Percentiles rank a stretch among this genome's conserved stretches.
Evolutionary conservation across 352 stramenopile species (phyloP).

Genomic region (Globisporangium sylvaticum): DNA sequence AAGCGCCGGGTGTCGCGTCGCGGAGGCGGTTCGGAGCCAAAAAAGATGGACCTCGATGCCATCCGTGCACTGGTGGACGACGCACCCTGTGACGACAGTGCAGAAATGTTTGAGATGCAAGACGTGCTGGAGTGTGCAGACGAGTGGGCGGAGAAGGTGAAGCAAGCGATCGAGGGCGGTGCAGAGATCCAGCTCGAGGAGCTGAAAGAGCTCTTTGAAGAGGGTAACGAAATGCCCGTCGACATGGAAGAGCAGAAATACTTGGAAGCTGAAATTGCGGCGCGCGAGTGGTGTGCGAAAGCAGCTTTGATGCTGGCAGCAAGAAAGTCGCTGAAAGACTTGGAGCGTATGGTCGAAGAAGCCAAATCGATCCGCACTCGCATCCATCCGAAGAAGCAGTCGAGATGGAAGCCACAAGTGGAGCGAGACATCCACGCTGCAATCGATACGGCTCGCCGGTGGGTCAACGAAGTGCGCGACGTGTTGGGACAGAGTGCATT

Average conservation of each 20-base stretch:
- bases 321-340: slow-evolving; percentile 58
- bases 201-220: slow-evolving; percentile 75
- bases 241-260: slow-evolving; percentile 86
- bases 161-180: slow-evolving; percentile 67
- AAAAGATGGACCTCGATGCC: slow-evolving; percentile 79
- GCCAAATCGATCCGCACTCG: slow-evolving; percentile 68
- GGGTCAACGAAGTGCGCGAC: slow-evolving; percentile 76
- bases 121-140: slow-evolving; percentile 85
- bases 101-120: slow-evolving; percentile 89
- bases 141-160: slow-evolving; percentile 78
- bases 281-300: slow-evolving; percentile 69
- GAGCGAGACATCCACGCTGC: slow-evolving; percentile 73
- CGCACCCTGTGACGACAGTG: slow-evolving; percentile 80
- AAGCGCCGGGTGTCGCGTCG: slow-evolving; percentile 64
- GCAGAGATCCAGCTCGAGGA: slow-evolving; percentile 61
- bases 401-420: slow-evolving; percentile 79
- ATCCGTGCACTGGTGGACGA: slow-evolving; percentile 84
- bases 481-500: slow-evolving; percentile 53
- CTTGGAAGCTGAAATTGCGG: slow-evolving; percentile 72
- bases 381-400: slow-evolving; percentile 73
- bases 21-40: slow-evolving; percentile 41
- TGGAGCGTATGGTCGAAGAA: slow-evolving; percentile 54
- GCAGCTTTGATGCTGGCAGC: slow-evolving; percentile 49
- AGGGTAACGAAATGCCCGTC: slow-evolving; percentile 83
- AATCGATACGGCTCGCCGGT: slow-evolving; percentile 64